These are phyloP conservation scores for Yamadazyma jaroonii DNA, from an alignment of 1,139 yeast species.

Conservation along the genomic window DNA sequence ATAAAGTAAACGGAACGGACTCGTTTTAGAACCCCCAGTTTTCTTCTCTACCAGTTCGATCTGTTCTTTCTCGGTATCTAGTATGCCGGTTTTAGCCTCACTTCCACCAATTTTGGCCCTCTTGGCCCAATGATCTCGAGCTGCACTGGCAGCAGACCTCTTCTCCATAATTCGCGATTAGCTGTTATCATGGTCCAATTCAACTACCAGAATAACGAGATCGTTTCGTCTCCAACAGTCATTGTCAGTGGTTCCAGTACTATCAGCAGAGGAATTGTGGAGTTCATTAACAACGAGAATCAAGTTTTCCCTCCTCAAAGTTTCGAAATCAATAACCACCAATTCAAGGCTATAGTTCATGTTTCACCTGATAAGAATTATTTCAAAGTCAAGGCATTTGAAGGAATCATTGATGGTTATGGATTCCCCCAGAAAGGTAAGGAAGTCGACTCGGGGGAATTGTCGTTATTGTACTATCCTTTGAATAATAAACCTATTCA, in stretches of 20 bases:
- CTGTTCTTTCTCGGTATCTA: too few species aligned
- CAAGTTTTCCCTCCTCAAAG: conserved; percentile 64
- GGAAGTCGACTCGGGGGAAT: conserved; percentile 22
- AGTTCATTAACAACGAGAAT: conserved; percentile 38
- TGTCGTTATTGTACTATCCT: conserved; percentile 53
- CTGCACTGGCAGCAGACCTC: conserved; percentile 1
- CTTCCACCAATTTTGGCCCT: not conserved
- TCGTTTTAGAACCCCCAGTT: conserved; percentile 6
- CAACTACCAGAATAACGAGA: conserved; percentile 35
- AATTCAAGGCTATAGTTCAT: conserved; percentile 74
- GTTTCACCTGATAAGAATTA: conserved; percentile 54
- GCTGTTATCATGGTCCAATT: conserved; percentile 14
- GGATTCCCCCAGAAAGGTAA: conserved; percentile 26
- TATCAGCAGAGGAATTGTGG: conserved; percentile 24
- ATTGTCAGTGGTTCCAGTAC: conserved; percentile 33
- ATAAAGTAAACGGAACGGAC: conserved; percentile 24
- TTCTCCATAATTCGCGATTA: conserved; percentile 2
- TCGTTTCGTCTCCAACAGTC: conserved; percentile 42
- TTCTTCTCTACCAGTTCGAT: not conserved
- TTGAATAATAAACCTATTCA: conserved; percentile 75
- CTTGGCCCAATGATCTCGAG: not conserved
- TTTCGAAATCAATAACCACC: conserved; percentile 66
- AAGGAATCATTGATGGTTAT: conserved; percentile 22
- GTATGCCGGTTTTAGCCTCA: too few species aligned
- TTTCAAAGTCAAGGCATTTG: conserved; percentile 27